Base-by-base conservation (phyloP, 805 yeast species). In the Pichia eremophila region DNA sequence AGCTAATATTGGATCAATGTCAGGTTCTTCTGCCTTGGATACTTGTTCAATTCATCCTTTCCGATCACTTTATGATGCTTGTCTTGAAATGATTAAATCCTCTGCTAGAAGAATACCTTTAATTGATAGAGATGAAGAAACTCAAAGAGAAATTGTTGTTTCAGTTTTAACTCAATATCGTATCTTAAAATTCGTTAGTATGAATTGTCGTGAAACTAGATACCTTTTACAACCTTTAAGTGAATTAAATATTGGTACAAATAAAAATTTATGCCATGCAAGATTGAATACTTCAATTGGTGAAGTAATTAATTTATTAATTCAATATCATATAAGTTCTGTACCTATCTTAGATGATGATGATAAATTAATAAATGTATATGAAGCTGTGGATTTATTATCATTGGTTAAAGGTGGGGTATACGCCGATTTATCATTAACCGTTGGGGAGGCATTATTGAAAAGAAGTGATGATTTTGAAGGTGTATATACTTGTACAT, bases 401-500 rank as follows among this genome's bases (percentile, higher is more conserved):
- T 86, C 96, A 0, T 71, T 93, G 56, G 88, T 93, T 50, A 91
- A 90, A 65, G 96, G 96, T 38, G 97, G 97, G 5, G 81, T 89
- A 61, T 89, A 91, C 60, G 84, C 89, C 36, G 98, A 93, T 65
- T 70, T 91, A 51, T 84, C 89, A 38, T 71, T 93, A 55, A 83
- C 91, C 49, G 96, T 93, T 5, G 99, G 99, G 4, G 97, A 93
- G 65, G 98, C 98, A 0, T 71, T 93, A 46, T 79, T 93, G 80
- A 80, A 95, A 66, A 74, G 96, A 61, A 82, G 95, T 5, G 96
- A 90, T 56, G 97, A 93, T 62, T 93, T 91, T 58, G 98, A 93
- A 66, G 99, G 99, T 50, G 98, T 93, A 14, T 87, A 89, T 66
- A 93, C 98, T 0, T 93, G 99, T 67, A 87, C 97, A 0, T 73